Conservation (phyloP, 177 flowering plant genomes). For the Vitis hybrid region DNA sequence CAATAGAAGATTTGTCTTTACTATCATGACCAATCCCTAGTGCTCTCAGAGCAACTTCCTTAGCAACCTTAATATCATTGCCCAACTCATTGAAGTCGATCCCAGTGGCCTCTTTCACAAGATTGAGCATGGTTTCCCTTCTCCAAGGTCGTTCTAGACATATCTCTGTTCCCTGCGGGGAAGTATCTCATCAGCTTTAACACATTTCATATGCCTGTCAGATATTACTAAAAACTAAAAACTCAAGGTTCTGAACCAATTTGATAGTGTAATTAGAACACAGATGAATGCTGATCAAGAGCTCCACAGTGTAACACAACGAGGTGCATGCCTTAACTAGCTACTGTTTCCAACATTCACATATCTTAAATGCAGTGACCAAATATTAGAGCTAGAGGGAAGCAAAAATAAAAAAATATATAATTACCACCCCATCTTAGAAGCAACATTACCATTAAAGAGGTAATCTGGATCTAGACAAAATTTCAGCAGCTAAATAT, state of each 20-base stretch:
- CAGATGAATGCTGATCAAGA: neutral
- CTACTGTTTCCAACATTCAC: neutral
- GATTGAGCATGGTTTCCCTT: constrained; percentile 98
- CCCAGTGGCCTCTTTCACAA: constrained; percentile 88
- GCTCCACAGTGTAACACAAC: neutral
- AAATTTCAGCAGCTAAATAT: neutral
- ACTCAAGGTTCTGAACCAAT: neutral
- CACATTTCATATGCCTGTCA: neutral
- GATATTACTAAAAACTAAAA: neutral
- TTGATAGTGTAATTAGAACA: neutral
- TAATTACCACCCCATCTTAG: neutral
- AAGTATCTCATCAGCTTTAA: constrained; percentile 8
- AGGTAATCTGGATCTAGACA: neutral
- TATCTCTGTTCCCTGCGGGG: constrained; percentile 73
- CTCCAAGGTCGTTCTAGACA: constrained; percentile 90
- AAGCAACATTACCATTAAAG: neutral
- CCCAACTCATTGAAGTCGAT: constrained; percentile 70
- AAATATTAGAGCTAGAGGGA: neutral
- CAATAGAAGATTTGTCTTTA: constrained; percentile 49
- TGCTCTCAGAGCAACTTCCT: constrained; percentile 49
- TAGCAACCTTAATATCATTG: constrained; percentile 64
- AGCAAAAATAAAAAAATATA: neutral
- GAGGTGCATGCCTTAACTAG: no score
- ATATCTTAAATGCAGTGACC: neutral
- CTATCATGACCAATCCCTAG: constrained; percentile 38